phyloP scores from a whole-genome alignment of 2,329 filamentous ascomycete species.

The Ustulina deusta region DNA sequence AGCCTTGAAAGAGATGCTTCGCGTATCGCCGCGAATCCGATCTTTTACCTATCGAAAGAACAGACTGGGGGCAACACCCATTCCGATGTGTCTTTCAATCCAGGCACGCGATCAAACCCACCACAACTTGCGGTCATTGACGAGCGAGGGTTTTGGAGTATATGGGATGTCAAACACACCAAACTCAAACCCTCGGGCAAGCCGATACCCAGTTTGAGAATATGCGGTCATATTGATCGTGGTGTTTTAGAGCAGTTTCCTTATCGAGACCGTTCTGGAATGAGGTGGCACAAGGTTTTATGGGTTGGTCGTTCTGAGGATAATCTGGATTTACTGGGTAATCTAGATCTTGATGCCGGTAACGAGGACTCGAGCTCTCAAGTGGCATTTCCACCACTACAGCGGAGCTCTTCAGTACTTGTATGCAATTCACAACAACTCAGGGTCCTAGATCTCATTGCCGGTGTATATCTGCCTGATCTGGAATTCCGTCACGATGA shows the following conservation, averaged over 20 bases:
- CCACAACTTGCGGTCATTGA: constrained; percentile 76
- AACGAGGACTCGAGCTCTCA: constrained; percentile 36
- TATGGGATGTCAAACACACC: constrained; percentile 70
- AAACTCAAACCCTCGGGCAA: constrained; percentile 52
- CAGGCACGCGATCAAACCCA: constrained; percentile 60
- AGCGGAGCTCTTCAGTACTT: constrained; percentile 69
- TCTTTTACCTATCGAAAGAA: constrained; percentile 64
- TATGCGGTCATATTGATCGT: constrained; percentile 59
- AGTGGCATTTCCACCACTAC: constrained; percentile 53
- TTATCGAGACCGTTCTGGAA: constrained; percentile 44
- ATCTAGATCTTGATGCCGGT: constrained; percentile 54
- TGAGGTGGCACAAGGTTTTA: constrained; percentile 58
- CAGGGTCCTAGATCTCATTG: constrained; percentile 47
- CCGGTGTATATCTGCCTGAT: constrained; percentile 45
- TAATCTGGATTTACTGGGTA: constrained; percentile 49
- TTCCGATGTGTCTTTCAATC: constrained; percentile 74
- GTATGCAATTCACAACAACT: constrained; percentile 49
- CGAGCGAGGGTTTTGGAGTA: constrained; percentile 72
- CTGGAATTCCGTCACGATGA: constrained; percentile 42
- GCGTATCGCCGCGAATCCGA: constrained; percentile 65
- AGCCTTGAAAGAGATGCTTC: constrained; percentile 54
- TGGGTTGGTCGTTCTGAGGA: constrained; percentile 54
- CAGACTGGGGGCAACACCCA: constrained; percentile 68
- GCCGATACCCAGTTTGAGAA: constrained; percentile 51
- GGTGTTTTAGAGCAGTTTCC: constrained; percentile 55